Conservation (phyloP, 768 basidiomycete species). For the Leccinum sublutescens region DNA sequence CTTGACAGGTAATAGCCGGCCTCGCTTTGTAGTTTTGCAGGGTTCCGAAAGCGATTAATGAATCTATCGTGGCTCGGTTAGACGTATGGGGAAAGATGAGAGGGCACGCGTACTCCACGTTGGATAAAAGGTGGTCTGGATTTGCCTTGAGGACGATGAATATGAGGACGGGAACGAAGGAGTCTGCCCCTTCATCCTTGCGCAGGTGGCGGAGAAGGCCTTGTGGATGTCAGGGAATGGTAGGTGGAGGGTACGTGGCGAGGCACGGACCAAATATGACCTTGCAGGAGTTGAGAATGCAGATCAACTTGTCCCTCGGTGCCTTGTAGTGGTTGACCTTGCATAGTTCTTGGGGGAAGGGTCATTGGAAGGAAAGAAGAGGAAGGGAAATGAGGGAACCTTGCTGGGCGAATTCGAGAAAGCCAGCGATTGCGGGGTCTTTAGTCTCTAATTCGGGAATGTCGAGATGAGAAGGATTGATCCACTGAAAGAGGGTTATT, state of each 20-base stretch:
- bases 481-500: slow-evolving; percentile 88
- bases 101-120: slow-evolving; percentile 72
- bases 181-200: slow-evolving; percentile 86
- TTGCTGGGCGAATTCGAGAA: slow-evolving; percentile 86
- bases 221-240: slow-evolving; percentile 29
- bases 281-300: slow-evolving; percentile 96
- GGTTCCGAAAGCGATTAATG: slow-evolving; percentile 92
- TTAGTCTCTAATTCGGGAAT: slow-evolving; percentile 73
- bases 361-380: slow-evolving; percentile 1
- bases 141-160: slow-evolving; percentile 94
- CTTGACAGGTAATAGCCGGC: slow-evolving; percentile 97
- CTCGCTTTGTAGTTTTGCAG: slow-evolving; percentile 87
- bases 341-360: slow-evolving; percentile 61
- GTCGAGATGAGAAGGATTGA: slow-evolving; percentile 87
- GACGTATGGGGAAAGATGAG: background rate
- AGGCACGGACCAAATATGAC: slow-evolving; percentile 87
- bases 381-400: slow-evolving; percentile 43
- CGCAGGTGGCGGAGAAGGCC: slow-evolving; percentile 87
- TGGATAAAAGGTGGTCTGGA: slow-evolving; percentile 88
- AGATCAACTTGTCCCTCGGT: slow-evolving; percentile 96
- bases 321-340: slow-evolving; percentile 99
- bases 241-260: slow-evolving; percentile 10
- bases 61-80: slow-evolving; percentile 52
- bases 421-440: slow-evolving; percentile 53
- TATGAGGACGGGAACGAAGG: slow-evolving; percentile 93